Evolutionary conservation across 73 alveolate species (phyloP).

Genomic region (Blepharisma japonicum): DNA sequence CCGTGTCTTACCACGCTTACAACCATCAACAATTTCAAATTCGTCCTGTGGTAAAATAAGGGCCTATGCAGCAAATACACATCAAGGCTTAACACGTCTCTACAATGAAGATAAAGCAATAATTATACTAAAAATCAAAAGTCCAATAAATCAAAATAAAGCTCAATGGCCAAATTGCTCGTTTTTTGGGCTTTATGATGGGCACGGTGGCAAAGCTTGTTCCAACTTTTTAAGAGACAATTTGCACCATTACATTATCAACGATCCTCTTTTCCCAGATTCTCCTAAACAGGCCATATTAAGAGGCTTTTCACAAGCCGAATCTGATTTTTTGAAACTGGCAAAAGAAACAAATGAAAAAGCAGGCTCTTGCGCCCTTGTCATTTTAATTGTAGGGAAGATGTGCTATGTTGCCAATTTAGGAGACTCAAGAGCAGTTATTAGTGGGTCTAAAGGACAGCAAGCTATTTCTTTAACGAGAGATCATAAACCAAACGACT

Average conservation of each 20-base stretch:
- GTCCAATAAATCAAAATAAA: constrained; percentile 46
- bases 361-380: constrained; percentile 80
- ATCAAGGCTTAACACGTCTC: constrained; percentile 84
- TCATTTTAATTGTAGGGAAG: constrained; percentile 63
- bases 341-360: constrained; percentile 56
- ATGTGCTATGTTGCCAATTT: constrained; percentile 71
- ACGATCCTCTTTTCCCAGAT: constrained; percentile 47
- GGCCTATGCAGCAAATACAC: constrained; percentile 93
- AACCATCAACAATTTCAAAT: constrained; percentile 66
- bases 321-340: constrained; percentile 47
- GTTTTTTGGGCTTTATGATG: constrained; percentile 60
- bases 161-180: constrained; percentile 66
- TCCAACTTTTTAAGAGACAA: constrained; percentile 67
- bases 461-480: constrained; percentile 42
- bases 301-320: constrained; percentile 51
- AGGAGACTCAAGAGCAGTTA: constrained; percentile 76
- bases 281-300: constrained; percentile 60
- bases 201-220: constrained; percentile 62
- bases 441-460: constrained; percentile 57
- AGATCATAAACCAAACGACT: constrained; percentile 76
- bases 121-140: constrained; percentile 56
- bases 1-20: not conserved
- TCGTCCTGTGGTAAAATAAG: constrained; percentile 76
- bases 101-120: constrained; percentile 82
- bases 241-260: constrained; percentile 45